Conservation (phyloP, 116 monocot species). For the Phalaenopsis hybrid region DNA sequence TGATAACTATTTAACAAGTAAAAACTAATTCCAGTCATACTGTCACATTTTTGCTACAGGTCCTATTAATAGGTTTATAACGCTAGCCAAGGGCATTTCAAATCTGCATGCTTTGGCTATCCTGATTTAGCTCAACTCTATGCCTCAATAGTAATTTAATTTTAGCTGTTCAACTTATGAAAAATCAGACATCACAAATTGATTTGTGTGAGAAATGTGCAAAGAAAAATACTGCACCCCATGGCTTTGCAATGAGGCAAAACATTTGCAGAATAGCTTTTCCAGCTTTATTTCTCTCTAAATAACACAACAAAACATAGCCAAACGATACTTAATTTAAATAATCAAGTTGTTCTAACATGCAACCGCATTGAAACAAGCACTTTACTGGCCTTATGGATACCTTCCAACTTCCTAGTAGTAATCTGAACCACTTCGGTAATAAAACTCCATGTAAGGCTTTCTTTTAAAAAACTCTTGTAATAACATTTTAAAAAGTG, state of each 20-base stretch:
- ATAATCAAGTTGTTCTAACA: not conserved
- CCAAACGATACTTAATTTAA: not conserved
- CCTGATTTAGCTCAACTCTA: not conserved
- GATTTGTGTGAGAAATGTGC: not conserved
- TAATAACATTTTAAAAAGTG: not conserved
- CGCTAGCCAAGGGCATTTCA: not conserved
- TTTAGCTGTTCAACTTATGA: not conserved
- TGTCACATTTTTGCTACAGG: not conserved
- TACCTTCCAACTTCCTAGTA: not conserved
- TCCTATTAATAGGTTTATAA: not conserved
- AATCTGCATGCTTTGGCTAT: not conserved
- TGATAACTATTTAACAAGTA: too few species aligned
- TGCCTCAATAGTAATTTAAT: not conserved
- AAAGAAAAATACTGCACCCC: not conserved
- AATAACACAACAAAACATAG: not conserved
- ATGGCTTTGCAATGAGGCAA: not conserved
- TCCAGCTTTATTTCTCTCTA: not conserved
- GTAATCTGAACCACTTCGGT: not conserved
- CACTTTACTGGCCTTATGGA: too few species aligned
- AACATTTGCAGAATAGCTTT: not conserved
- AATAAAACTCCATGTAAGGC: not conserved
- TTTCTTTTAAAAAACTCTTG: not conserved
- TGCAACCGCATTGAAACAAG: not conserved
- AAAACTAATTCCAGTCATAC: not conserved
- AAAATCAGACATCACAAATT: not conserved